Percentiles rank a stretch among this genome's conserved stretches.
Evolutionary conservation across 805 yeast species (phyloP).

Genomic region (Saccharomycopsis malanga): DNA sequence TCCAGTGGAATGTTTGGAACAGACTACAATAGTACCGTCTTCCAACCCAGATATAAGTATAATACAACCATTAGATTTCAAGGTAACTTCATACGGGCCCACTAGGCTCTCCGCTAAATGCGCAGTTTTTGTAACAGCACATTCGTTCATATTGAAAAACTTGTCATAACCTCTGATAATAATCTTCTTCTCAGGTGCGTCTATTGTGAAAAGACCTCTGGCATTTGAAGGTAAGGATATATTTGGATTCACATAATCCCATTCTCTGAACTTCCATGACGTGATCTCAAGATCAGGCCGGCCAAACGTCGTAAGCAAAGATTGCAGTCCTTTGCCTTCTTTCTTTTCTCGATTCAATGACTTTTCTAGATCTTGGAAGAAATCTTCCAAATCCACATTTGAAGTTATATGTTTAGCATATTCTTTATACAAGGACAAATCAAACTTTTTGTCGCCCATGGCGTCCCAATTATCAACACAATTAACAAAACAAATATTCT

Average conservation of each 20-base stretch:
- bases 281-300: slow-evolving; percentile 1
- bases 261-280: slow-evolving; percentile 85
- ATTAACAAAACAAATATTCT: too few relatives aligned
- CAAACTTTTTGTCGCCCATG: too few relatives aligned
- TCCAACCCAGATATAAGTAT: slow-evolving; percentile 70
- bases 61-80: slow-evolving; percentile 93
- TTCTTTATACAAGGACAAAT: not conserved
- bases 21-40: slow-evolving; percentile 74
- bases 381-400: not conserved
- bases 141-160: slow-evolving; percentile 79
- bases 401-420: slow-evolving; percentile 1
- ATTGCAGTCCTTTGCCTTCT: slow-evolving; percentile 11
- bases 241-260: slow-evolving; percentile 60
- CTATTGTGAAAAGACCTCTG: slow-evolving; percentile 75
- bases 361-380: slow-evolving; percentile 7
- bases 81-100: slow-evolving; percentile 77
- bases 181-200: slow-evolving; percentile 37
- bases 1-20: slow-evolving; percentile 90
- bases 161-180: slow-evolving; percentile 89
- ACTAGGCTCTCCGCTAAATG: slow-evolving; percentile 31
- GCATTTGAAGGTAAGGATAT: slow-evolving; percentile 67
- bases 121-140: slow-evolving; percentile 41
- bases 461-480: too few relatives aligned
- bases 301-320: slow-evolving; percentile 3
- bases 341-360: slow-evolving; percentile 4